phyloP scores from a whole-genome alignment of 179 eudicot genomes.

The Heliamphora pulchella region DNA sequence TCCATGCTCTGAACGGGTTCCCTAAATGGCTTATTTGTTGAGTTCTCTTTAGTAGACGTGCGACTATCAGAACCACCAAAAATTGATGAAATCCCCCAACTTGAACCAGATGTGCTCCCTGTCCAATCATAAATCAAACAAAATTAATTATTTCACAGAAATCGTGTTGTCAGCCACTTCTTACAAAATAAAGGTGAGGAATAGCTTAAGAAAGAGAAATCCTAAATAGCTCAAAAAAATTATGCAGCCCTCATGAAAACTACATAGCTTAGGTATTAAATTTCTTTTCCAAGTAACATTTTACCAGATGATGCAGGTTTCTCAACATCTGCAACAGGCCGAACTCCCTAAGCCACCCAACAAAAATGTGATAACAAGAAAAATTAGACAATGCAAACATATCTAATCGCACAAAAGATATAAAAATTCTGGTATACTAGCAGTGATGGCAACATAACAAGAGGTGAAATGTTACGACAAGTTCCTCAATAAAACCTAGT shows the following conservation, averaged over 20 bases:
- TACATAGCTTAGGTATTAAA: neutral
- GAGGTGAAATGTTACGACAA: neutral
- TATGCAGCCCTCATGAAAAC: neutral
- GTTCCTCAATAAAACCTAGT: neutral
- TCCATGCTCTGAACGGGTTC: conserved; percentile 63
- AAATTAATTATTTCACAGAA: neutral
- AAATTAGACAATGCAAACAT: neutral
- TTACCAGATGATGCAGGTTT: conserved; percentile 62
- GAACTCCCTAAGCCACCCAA: conserved; percentile 39
- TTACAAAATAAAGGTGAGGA: neutral
- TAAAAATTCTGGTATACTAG: neutral
- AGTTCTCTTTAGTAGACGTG: conserved; percentile 46
- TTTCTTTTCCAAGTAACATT: conserved; percentile 5
- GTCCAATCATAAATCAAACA: conserved; percentile 15
- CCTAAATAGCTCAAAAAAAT: neutral
- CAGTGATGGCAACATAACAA: neutral
- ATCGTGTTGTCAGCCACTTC: neutral
- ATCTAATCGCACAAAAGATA: neutral
- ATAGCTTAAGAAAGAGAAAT: neutral
- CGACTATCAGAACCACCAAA: conserved; percentile 63
- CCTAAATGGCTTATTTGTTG: conserved; percentile 33
- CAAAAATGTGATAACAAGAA: conserved; percentile 6
- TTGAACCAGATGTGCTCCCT: conserved; percentile 49
- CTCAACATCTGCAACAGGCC: conserved; percentile 58
- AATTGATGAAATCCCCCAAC: conserved; percentile 83